Evolutionary conservation across 2,329 filamentous ascomycete species (phyloP), one percentile per base, ranked within the genome.

Genomic region (Cyphellophora europaea): DNA sequence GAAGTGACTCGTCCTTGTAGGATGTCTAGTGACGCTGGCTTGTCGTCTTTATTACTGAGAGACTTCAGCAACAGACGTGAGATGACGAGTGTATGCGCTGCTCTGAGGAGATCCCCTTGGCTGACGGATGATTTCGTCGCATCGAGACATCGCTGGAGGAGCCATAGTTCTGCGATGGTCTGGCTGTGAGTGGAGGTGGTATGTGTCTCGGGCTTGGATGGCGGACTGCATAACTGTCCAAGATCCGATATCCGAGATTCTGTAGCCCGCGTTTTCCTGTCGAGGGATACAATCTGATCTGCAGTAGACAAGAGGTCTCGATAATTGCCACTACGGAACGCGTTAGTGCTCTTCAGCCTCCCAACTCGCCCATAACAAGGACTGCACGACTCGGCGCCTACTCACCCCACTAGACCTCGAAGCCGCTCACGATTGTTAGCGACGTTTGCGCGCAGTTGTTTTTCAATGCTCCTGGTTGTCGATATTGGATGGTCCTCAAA

Each of bases 281-380:
- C 82, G 85, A 96, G 94, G 41, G 79, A 73, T 36, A 95, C 82
- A 47, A 96, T 96, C n/a, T 79, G 79, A 61, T 95, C 88, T 36
- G 89, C 89, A 0, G 89, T 95, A 34, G 84, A 84, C 16, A 96
- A 76, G 6, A 96, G 76, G 50, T 91, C 85, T 48, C 89, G 82
- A 60, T 96, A 96, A 52, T 75, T 74, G 49, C 72, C 66, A 13
- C 74, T 78, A 47, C 6, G 34, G 30, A 27, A 40, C 32, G n/a
- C n/a, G n/a, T n/a, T n/a, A n/a, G n/a, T n/a, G n/a, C n/a, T n/a
- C n/a, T n/a, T n/a, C n/a, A n/a, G n/a, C n/a, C n/a, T n/a, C n/a
- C n/a, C n/a, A n/a, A n/a, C n/a, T n/a, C n/a, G n/a, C n/a, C n/a
- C n/a, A n/a, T 31, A 36, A 30, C 36, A 30, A 38, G 37, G 21